phyloP scores from a whole-genome alignment of 2,329 filamentous ascomycete genomes.

The Blastomyces parvus region DNA sequence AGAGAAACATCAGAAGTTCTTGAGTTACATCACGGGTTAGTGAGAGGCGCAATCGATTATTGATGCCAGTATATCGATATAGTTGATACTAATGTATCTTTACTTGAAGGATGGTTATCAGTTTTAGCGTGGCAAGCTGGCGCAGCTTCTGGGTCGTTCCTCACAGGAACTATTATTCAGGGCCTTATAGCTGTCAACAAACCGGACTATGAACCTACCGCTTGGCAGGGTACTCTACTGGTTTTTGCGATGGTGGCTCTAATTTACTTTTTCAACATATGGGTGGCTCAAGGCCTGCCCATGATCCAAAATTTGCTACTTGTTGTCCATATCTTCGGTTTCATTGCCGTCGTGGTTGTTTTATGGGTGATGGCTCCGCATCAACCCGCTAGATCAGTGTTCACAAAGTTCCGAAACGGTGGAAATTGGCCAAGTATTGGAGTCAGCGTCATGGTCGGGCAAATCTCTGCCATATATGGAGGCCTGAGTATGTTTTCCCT shows the following conservation, averaged over 20 bases:
- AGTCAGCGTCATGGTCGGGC: slow-evolving; percentile 34
- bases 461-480: slow-evolving; percentile 35
- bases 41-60: slow-evolving; percentile 29
- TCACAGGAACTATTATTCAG: slow-evolving; percentile 28
- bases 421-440: slow-evolving; percentile 24
- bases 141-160: slow-evolving; percentile 22
- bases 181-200: slow-evolving; percentile 25
- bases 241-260: slow-evolving; percentile 20
- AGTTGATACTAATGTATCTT: slow-evolving; percentile 30
- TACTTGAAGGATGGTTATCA: slow-evolving; percentile 22
- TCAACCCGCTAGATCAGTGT: slow-evolving; percentile 19
- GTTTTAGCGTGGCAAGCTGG: slow-evolving; percentile 26
- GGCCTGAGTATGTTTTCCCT: slow-evolving; percentile 21
- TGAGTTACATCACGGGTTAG: slow-evolving; percentile 45
- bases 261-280: slow-evolving; percentile 25
- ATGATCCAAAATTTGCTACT: slow-evolving; percentile 25
- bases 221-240: slow-evolving; percentile 26
- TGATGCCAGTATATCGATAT: background rate
- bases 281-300: slow-evolving; percentile 22
- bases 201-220: slow-evolving; percentile 21
- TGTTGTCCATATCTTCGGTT: slow-evolving; percentile 25
- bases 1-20: slow-evolving; percentile 40
- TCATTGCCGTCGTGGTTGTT: slow-evolving; percentile 27
- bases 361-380: slow-evolving; percentile 24
- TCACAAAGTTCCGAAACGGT: slow-evolving; percentile 21